phyloP scores from a whole-genome alignment of 495 filamentous ascomycete species.

The Tuber brumale region DNA sequence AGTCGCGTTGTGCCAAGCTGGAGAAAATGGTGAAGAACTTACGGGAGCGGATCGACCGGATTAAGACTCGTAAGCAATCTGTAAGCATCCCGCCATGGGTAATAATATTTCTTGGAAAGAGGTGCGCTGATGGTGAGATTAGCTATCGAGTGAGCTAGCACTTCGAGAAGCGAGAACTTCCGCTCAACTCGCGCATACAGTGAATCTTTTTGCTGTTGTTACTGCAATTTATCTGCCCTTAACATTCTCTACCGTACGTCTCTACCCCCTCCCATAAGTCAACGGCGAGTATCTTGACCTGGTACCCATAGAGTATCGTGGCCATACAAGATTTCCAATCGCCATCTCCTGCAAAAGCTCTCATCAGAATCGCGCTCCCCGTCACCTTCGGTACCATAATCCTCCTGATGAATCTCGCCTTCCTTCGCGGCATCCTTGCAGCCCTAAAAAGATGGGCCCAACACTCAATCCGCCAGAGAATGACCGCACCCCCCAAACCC shows the following conservation, averaged over 20 bases:
- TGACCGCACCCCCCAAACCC: neutral
- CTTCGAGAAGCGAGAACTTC: constrained; percentile 1
- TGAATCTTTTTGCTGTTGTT: constrained; percentile 2
- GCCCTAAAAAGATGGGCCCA: neutral
- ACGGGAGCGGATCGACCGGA: neutral
- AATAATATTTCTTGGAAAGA: neutral
- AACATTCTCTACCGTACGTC: neutral
- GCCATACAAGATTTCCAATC: neutral
- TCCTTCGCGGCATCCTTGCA: neutral
- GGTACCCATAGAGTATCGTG: neutral
- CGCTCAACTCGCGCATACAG: neutral
- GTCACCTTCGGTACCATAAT: neutral
- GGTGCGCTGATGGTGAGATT: neutral
- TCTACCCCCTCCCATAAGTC: neutral
- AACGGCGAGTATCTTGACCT: neutral
- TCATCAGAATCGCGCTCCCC: neutral
- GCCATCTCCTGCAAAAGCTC: neutral
- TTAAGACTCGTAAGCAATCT: neutral
- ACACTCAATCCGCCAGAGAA: neutral
- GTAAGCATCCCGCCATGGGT: neutral
- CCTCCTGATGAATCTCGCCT: neutral
- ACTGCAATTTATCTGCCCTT: neutral
- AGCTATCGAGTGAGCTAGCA: neutral
- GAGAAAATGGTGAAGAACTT: neutral
- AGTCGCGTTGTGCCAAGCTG: neutral